These are phyloP conservation scores for Malbranchea cinnamomea DNA, from an alignment of 2,329 filamentous ascomycete species.

Conservation along the genomic window DNA sequence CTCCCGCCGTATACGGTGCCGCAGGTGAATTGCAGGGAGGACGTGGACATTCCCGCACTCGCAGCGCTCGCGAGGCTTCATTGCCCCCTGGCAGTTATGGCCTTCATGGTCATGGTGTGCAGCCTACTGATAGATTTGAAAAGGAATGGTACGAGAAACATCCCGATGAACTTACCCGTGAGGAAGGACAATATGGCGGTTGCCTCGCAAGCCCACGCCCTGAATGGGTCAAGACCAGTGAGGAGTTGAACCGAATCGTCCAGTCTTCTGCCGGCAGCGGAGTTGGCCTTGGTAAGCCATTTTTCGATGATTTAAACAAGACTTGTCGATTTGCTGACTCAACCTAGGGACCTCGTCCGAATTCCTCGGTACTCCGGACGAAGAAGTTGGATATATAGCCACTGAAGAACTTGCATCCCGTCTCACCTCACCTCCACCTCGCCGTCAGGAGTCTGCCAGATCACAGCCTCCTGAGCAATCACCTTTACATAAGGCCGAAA, in stretches of 20 bases:
- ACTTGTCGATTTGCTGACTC: too few species aligned
- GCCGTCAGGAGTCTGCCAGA: constrained; percentile 19
- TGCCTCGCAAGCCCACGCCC: constrained; percentile 44
- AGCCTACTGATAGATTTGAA: constrained; percentile 66
- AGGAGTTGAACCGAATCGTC: constrained; percentile 82
- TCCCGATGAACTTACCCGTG: constrained; percentile 59
- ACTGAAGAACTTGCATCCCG: constrained; percentile 71
- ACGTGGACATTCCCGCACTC: constrained; percentile 52
- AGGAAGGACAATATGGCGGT: constrained; percentile 52
- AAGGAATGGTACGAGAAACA: constrained; percentile 89
- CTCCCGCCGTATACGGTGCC: constrained; percentile 46
- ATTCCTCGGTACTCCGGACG: constrained; percentile 62
- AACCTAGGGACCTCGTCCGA: constrained; percentile 47
- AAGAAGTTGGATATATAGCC: constrained; percentile 80
- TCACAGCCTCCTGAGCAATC: constrained; percentile 36
- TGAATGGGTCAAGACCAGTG: constrained; percentile 76
- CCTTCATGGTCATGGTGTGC: constrained; percentile 71
- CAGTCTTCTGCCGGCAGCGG: constrained; percentile 46
- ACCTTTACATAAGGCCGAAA: constrained; percentile 37
- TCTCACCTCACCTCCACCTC: constrained; percentile 47
- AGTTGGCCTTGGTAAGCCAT: constrained; percentile 36
- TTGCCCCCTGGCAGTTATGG: constrained; percentile 83
- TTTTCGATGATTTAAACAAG: constrained; percentile 1
- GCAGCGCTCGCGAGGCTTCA: constrained; percentile 55
- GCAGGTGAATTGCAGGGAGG: constrained; percentile 34